These are phyloP conservation scores for Scutellaria barbata DNA, from an alignment of 257 asterid genomes.

Conservation along the genomic window DNA sequence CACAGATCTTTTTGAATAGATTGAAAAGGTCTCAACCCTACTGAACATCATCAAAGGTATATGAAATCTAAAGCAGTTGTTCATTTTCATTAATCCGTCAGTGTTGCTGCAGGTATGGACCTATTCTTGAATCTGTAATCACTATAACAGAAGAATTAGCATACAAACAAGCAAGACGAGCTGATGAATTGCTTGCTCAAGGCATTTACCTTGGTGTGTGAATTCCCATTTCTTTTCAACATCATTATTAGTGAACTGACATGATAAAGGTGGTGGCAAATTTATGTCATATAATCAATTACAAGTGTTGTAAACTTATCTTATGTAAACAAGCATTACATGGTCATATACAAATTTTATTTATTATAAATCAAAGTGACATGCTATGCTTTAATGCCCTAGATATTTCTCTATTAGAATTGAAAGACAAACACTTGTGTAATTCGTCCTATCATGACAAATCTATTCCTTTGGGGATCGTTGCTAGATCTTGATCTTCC, in stretches of 20 bases:
- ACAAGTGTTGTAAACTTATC: background rate
- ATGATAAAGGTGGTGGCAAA: background rate
- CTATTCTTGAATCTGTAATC: slow-evolving; percentile 79
- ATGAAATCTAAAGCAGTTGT: background rate
- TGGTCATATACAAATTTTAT: background rate
- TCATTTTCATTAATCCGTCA: slow-evolving; percentile 16
- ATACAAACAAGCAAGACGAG: slow-evolving; percentile 72
- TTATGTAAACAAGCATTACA: background rate
- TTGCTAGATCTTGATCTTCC: slow-evolving; percentile 14
- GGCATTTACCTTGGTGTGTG: slow-evolving; percentile 69
- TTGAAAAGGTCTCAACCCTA: slow-evolving; percentile 59
- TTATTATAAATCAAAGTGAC: background rate
- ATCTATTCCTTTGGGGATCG: slow-evolving; percentile 4
- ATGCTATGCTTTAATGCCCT: background rate
- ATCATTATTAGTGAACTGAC: background rate
- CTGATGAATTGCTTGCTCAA: slow-evolving; percentile 71
- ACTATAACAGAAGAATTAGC: slow-evolving; percentile 94
- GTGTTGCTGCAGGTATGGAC: slow-evolving; percentile 63
- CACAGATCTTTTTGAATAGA: slow-evolving; percentile 63
- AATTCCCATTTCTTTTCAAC: slow-evolving; percentile 2
- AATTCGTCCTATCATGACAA: background rate
- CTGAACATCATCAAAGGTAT: background rate
- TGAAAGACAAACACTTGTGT: background rate
- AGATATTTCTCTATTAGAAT: background rate
- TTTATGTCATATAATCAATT: background rate